Base-by-base conservation (phyloP, 2,329 filamentous ascomycete species). In the Ophiognomonia clavigignenti-juglandacearum region DNA sequence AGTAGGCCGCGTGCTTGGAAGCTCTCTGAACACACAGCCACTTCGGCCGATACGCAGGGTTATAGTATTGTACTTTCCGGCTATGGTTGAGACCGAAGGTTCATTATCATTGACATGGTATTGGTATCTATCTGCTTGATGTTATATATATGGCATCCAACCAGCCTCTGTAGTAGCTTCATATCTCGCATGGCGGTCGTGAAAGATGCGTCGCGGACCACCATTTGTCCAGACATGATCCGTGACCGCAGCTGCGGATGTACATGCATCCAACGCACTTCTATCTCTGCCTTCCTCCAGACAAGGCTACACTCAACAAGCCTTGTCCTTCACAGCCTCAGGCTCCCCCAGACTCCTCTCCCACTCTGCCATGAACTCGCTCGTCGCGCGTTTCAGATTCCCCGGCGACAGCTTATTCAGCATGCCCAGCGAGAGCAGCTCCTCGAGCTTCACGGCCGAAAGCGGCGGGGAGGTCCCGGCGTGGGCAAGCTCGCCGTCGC, bases 281-380 rank as follows among this genome's bases (percentile, higher is more conserved):
- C n/a, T n/a, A n/a, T n/a, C n/a, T n/a, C n/a, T n/a, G n/a, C n/a
- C n/a, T n/a, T n/a, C n/a, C n/a, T n/a, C n/a, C n/a, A n/a, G n/a
- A n/a, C n/a, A n/a, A n/a, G n/a, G n/a, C n/a, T n/a, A n/a, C n/a
- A n/a, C 26, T 42, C 24, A 52, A 26, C 41, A 49, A 7, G 46
- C 41, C 43, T 45, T 48, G 32, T 49, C 43, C 16, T 53, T 52
- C 6, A 45, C 37, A 5, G 31, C 45, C 4, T 64, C 58, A 1
- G 76, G 70, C 27, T 80, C 73, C 2, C 77, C 81, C 13, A 91
- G 70, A 55, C 80, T 87, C 64, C 82, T 88, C 69, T 97, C 92
- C 88, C 89, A 95, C 61, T 96, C 90, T 54, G 83, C 86, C 81
- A 96, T 89, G 48, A 96, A 74, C 53, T 85, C 86, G 29, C 83